Evolutionary conservation across 257 asterid species (phyloP).

Genomic region (Marsdenia floribunda): DNA sequence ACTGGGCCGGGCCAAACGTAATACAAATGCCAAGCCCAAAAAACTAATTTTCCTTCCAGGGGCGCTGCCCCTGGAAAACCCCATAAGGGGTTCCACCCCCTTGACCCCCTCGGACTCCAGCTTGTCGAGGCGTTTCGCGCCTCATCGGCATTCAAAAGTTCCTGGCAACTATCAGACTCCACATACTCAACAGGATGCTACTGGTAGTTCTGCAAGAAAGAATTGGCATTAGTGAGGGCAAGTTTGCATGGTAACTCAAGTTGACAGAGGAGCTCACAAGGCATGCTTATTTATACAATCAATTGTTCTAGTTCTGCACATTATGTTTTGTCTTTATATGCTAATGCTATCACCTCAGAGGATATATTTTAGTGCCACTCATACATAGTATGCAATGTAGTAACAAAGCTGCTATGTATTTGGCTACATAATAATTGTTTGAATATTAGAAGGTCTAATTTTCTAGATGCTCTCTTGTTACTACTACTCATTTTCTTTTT

Average conservation of each 20-base stretch:
- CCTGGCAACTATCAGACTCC: no score
- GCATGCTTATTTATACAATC: no score
- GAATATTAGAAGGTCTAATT: neutral
- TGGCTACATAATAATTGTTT: neutral
- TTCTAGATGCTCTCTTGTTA: neutral
- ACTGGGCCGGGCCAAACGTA: no score
- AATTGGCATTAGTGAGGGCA: constrained; percentile 27
- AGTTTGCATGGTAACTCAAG: constrained; percentile 17
- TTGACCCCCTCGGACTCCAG: no score
- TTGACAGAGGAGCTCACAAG: constrained; percentile 13
- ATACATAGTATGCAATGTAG: neutral
- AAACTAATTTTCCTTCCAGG: no score
- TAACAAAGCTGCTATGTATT: neutral
- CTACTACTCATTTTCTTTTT: neutral
- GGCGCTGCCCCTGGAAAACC: no score
- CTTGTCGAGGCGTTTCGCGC: no score
- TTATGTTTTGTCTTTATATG: neutral
- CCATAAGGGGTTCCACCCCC: no score
- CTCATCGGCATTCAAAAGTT: no score
- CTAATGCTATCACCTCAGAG: neutral
- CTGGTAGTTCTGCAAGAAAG: constrained; percentile 43
- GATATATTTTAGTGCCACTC: neutral
- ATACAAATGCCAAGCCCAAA: no score
- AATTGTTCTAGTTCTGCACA: no score
- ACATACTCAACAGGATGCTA: no score